Conservation (phyloP, 331 rosid species). For the Pyracantha coccinea region DNA sequence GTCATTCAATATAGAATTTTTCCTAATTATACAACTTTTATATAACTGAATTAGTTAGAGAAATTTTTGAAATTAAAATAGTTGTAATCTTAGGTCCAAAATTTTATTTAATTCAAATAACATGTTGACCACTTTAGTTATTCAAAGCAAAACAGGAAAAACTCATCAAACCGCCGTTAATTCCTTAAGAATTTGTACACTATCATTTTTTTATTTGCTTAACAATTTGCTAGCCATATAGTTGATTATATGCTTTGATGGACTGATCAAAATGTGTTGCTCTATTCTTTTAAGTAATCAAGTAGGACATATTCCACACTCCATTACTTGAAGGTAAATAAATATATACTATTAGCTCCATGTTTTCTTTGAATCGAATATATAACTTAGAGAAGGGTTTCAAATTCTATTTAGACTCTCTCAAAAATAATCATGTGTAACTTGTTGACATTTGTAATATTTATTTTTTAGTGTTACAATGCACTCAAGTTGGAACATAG, state of each 20-base stretch:
- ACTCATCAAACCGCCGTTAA: conserved; percentile 20
- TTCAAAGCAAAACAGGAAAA: not conserved
- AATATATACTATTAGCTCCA: not conserved
- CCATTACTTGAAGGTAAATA: not conserved
- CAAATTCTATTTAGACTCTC: no score
- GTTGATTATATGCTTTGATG: not conserved
- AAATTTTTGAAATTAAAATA: not conserved
- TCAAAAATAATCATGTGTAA: no score
- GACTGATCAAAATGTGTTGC: conserved; percentile 2
- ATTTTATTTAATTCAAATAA: not conserved
- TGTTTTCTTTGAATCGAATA: no score
- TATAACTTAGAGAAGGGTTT: no score
- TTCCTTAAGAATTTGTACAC: conserved; percentile 8
- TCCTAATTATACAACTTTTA: not conserved
- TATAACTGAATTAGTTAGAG: not conserved
- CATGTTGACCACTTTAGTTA: conserved; percentile 8
- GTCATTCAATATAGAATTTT: no score
- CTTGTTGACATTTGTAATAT: no score
- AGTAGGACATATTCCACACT: conserved; percentile 2
- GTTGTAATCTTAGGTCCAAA: not conserved
- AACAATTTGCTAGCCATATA: not conserved
- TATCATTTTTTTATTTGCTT: conserved; percentile 1
- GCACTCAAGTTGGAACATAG: no score
- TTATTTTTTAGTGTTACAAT: no score
- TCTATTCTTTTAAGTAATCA: not conserved